Conservation (phyloP, 352 stramenopile genomes). For the Globisporangium echinulatum region DNA sequence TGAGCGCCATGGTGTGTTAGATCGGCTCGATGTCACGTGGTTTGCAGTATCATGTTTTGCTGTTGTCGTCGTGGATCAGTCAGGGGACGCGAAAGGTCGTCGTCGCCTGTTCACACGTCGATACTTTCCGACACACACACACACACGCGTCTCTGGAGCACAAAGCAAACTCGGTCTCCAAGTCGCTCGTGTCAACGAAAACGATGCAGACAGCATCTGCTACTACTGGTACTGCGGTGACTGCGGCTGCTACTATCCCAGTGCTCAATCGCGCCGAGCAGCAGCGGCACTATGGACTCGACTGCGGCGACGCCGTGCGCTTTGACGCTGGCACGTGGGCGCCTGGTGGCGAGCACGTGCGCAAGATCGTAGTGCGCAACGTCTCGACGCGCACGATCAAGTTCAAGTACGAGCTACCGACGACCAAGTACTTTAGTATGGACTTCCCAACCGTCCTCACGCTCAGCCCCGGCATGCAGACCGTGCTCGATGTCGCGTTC, state of each 20-base stretch:
- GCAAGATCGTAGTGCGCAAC: constrained; percentile 90
- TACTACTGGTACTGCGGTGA: not conserved
- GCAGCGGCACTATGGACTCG: constrained; percentile 63
- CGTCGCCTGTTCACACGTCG: too few relatives aligned
- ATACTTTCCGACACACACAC: too few relatives aligned
- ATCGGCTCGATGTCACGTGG: too few relatives aligned
- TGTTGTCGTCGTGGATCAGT: too few relatives aligned
- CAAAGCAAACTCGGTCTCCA: too few relatives aligned
- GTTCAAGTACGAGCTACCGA: constrained; percentile 91
- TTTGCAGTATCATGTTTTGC: too few relatives aligned
- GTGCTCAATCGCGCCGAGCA: constrained; percentile 72
- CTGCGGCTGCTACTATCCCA: constrained; percentile 10
- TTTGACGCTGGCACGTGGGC: constrained; percentile 87
- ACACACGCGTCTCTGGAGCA: too few relatives aligned
- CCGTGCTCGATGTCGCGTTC: constrained; percentile 86
- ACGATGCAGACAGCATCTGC: not conserved
- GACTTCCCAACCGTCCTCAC: constrained; percentile 87
- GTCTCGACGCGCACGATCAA: constrained; percentile 80
- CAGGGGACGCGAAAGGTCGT: too few relatives aligned
- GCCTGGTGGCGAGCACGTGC: constrained; percentile 88
- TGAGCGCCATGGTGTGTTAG: too few relatives aligned
- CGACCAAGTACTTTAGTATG: constrained; percentile 93
- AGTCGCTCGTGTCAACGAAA: too few relatives aligned
- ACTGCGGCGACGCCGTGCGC: constrained; percentile 82
- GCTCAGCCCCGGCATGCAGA: constrained; percentile 84